Base-by-base conservation (phyloP, 129 eudicot genomes). In the Saussurea involucrata region DNA sequence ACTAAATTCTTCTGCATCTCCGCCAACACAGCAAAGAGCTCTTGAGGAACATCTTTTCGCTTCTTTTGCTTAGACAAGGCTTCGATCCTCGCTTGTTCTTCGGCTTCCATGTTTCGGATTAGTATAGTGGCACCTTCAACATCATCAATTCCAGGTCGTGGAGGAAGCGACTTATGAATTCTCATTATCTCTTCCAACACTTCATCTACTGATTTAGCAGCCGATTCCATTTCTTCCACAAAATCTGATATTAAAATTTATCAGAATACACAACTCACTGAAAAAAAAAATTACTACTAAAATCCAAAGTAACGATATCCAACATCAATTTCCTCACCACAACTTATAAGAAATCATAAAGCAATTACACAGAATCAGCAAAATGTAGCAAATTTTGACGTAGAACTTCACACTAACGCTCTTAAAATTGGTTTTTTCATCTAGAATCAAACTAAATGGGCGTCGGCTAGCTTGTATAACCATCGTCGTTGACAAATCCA, bases 131-230 rank as follows among this genome's bases (percentile, higher is more conserved):
- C 98, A 0, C 97, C 98, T 71, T 88, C 96, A 31, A 94, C 87
- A 33, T 94, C 98, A 8, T 94, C 98, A 28, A 94, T 83, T 58
- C 75, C 96, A 11, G 97, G 98, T 7, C 98, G 80, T 8, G 82
- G 17, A 34, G 98, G 97, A 21, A 94, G 82, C n/a, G 90, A 85
- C 53, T 78, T 84, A 69, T 89, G 97, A 37, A 87, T 78, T 63
- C 89, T 89, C 90, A 88, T 94, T 15, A 94, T 87, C 84, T 87
- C 96, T 32, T 69, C 92, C 84, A 94, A 90, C 27, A 86, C 93
- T 31, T 81, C 89, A 33, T 94, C 98, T 13, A 82, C 65, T 66
- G 93, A 80, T 82, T 87, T 90, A 24, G 78, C 82, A 9, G 83
- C 85, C 40, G 75, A 61, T 46, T 85, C 95, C 95, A 89, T 88